Evolutionary conservation across 495 filamentous ascomycete genomes (phyloP).

Genomic region (Neurospora sp.): DNA sequence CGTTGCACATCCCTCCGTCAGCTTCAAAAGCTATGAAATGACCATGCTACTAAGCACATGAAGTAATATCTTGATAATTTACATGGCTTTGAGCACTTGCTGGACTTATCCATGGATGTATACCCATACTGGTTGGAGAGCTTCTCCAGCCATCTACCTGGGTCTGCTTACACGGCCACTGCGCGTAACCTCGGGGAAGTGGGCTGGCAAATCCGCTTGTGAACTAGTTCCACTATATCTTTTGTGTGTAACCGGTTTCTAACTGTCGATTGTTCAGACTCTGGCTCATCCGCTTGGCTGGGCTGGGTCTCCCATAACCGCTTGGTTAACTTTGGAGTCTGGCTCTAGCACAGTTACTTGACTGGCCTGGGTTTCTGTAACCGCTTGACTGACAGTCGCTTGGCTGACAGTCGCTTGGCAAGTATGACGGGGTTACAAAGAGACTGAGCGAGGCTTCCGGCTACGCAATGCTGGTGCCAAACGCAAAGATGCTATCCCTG

Average conservation of each 20-base stretch:
- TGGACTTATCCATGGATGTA: no score
- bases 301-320: not conserved
- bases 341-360: not conserved
- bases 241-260: not conserved
- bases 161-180: not conserved
- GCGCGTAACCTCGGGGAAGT: not conserved
- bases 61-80: no score
- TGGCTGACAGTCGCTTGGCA: not conserved
- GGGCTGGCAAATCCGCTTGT: not conserved
- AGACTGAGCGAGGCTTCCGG: not conserved
- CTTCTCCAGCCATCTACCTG: not conserved
- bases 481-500: not conserved
- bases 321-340: not conserved
- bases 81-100: not conserved
- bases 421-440: not conserved
- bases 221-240: not conserved
- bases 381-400: not conserved
- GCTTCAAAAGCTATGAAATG: no score
- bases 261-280: not conserved
- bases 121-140: no score
- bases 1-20: no score
- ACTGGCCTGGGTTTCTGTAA: not conserved
- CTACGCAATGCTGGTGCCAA: not conserved
- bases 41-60: no score
- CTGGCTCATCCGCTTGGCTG: not conserved